These are phyloP conservation scores for Paramecium octaurelia DNA, from an alignment of 73 alveolate genomes.

Conservation along the genomic window DNA sequence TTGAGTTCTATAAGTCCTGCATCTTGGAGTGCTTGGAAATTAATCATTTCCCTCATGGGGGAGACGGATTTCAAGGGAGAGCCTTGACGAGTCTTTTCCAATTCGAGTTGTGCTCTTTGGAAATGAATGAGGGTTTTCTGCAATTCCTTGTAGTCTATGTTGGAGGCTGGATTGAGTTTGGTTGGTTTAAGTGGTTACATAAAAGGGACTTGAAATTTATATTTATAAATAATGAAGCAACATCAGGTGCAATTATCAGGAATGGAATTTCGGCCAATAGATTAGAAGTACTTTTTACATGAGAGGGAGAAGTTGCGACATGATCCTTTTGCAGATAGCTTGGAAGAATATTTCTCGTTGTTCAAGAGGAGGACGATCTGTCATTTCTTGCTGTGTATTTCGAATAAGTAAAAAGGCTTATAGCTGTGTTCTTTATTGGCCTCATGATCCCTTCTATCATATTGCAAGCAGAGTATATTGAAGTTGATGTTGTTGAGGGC, in stretches of 20 bases:
- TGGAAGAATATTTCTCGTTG: neutral
- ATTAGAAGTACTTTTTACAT: neutral
- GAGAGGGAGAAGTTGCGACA: neutral
- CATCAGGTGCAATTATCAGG: neutral
- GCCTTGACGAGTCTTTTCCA: conserved; percentile 55
- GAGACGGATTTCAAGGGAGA: conserved; percentile 50
- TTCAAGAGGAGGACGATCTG: neutral
- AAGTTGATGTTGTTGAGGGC: neutral
- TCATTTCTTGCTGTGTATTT: neutral
- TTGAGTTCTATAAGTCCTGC: conserved; percentile 51
- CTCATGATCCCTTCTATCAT: conserved; percentile 3
- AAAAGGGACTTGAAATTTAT: neutral
- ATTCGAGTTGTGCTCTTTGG: conserved; percentile 54
- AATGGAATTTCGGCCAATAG: neutral
- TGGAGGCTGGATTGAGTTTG: conserved; percentile 51
- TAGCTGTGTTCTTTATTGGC: neutral
- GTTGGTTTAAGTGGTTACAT: conserved; percentile 24
- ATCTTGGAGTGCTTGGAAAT: conserved; percentile 56
- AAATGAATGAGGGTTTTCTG: conserved; percentile 51
- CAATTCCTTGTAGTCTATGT: conserved; percentile 54
- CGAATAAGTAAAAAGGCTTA: neutral
- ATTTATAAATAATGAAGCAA: neutral
- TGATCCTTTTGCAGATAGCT: neutral
- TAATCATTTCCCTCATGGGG: conserved; percentile 60
- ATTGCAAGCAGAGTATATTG: neutral